Base-by-base conservation (phyloP, 352 stramenopile species). In the Pythium apleroticum region DNA sequence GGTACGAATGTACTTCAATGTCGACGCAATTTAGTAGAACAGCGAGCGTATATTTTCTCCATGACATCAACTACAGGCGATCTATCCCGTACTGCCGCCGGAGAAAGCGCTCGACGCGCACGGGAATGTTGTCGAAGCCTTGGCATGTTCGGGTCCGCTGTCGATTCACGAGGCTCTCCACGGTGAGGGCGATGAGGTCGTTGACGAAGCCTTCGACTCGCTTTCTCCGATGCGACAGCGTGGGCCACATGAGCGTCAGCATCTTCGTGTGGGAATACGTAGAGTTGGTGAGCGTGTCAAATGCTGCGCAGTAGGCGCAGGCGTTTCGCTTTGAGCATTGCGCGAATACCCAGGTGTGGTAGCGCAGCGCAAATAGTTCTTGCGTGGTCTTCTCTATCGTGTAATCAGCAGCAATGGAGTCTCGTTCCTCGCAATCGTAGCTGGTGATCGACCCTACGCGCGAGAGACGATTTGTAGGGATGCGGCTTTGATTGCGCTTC, bases 301-400 rank as follows among this genome's bases (percentile, higher is more conserved):
- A 79, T 48, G 70, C 72, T 22, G 68, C 63, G 62, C 77, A 82
- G 54, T 81, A 86, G 24, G 57, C 54, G 61, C 77, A 86, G 28
- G 49, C 61, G 62, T 37, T 61, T 60, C 69, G 52, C 20, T 65
- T 31, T 19, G 56, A 54, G 0, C 61, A 60, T 50, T 81, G 71
- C 31, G 69, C 69, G 57, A 56, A 63, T 12, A 74, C 58, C 54
- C 72, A 80, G 28, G 77, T 52, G 35, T 76, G 60, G 52, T 82
- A 65, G 0, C 78, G 78, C 9, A 88, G 63, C 48, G 66, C 54
- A 17, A 75, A 65, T 22, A 88, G 66, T 31, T 88, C 69, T 7
- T 63, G 50, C 33, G 79, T 74, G 49, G 69, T 69, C 37, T 71
- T 69, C 55, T 83, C 69, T 10, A 88, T 49, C 33, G 73, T 46